Base-by-base conservation (phyloP, 2,329 filamentous ascomycete species). In the Colletotrichum paranaense region DNA sequence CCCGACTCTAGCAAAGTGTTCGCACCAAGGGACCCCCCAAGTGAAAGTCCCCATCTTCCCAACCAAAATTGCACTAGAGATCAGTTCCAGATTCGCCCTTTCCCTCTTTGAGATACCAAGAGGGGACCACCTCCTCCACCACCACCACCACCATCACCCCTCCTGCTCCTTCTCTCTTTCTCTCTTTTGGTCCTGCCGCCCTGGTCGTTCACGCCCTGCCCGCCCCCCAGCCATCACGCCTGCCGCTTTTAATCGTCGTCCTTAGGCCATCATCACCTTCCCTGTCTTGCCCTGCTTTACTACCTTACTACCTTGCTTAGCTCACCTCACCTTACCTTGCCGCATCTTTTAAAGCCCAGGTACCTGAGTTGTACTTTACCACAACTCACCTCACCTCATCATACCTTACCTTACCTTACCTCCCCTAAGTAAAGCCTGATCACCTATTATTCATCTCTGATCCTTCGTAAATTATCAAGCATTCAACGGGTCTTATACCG, bases 1-100 rank as follows among this genome's bases (percentile, higher is more conserved):
- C 46, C 62, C n/a, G 26, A 35, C 42, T 49, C 7, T 49, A 7
- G 42, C 19, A 5, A 49, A 49, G 42, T 7, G 28, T 59, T 30
- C 28, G 16, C 26, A 28, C 24, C 53, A 26, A 9, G 28, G 14
- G 11, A 22, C 12, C 53, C 49, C 38, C 14, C 16, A 14, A 35
- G 32, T 35, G 32, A 38, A 24, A 14, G 60, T 12, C 68, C 30
- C 57, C 49, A 56, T 24, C 32, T 49, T 35, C 42, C 57, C 62
- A 58, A 14, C 70, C 55, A 56, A 22, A 69, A 58, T 46, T 60
- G 46, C 56, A 58, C 67, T 73, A 68, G 55, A 65, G 56, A 73
- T 70, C 67, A 56, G 56, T 66, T 56, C 58, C 67, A 73, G 67
- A 73, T 70, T 59, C 55, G 60, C 60, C 56, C 67, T 70, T 73